Evolutionary conservation across 345 rosid species (phyloP).

Genomic region (Capsella bursapastoris): DNA sequence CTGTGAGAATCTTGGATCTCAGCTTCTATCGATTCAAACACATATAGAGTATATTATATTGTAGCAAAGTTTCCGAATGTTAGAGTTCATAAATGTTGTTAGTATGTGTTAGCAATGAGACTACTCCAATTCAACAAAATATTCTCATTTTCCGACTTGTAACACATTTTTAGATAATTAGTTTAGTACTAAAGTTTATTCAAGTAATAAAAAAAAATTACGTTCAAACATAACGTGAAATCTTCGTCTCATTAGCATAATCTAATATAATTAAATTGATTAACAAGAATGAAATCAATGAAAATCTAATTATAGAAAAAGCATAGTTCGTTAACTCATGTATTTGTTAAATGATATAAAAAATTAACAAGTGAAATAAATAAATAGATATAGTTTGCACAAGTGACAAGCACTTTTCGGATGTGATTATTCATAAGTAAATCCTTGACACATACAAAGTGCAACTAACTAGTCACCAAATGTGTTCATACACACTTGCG

Average conservation of each 20-base stretch:
- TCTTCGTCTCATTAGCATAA: too few species aligned
- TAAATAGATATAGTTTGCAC: not conserved
- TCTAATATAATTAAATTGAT: too few species aligned
- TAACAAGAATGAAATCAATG: too few species aligned
- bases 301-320: too few species aligned
- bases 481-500: constrained; percentile 13
- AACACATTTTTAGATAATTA: not conserved
- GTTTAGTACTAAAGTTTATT: too few species aligned
- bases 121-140: not conserved
- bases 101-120: not conserved
- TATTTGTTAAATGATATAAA: too few species aligned
- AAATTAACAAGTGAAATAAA: too few species aligned
- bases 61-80: not conserved
- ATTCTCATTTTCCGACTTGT: not conserved
- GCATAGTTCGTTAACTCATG: too few species aligned
- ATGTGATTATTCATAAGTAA: not conserved
- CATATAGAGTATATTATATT: not conserved
- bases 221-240: too few species aligned
- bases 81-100: not conserved
- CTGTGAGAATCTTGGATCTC: constrained; percentile 31
- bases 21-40: not conserved
- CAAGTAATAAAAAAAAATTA: too few species aligned
- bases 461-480: not conserved
- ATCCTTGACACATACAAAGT: too few species aligned
- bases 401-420: not conserved